Evolutionary conservation across 192 early-diverging fungal genomes (phyloP), one percentile per base, ranked within the genome.

Genomic region (Podila horticola): DNA sequence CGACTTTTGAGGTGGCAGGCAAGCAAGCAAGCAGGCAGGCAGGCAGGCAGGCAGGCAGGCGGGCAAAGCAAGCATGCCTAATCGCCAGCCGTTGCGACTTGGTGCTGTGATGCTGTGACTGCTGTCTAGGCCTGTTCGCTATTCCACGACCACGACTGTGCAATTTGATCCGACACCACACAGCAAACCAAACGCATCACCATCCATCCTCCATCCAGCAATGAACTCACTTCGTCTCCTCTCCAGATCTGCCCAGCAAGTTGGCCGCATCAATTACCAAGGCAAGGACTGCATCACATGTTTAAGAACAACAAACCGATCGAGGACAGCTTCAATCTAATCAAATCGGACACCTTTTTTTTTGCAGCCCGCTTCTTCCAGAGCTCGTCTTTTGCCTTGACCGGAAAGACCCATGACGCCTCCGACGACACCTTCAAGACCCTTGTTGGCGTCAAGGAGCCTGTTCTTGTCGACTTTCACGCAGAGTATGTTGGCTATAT

Each of bases 391-490:
- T n/a, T 71, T 29, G 29, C 61, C 22, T 30, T 71, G 63, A 82
- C 74, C 7, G 90, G 91, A 15, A 83, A 87, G 64, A 75, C 84
- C 11, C 62, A 92, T 45, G 89, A 91, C 82, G 91, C 86, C 8
- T 90, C 83, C 4, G 84, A 86, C 15, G 83, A 83, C 19, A 88
- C 85, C 45, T 94, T 95, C 77, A 81, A 88, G 26, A 61, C 71
- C 31, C 82, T 93, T 24, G 84, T 95, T 15, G 69, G 84, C n/a
- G 88, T 92, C 9, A 84, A 89, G 5, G 79, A 91, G 38, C 93
- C 93, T 3, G 88, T 92, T 17, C 69, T 96, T 49, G 95, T 96
- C 19, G 95, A 96, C 61, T 96, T 95, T 77, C 89, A 93, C 62
- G 93, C 93, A 65, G 74, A 88, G 92, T 94, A 84, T 83, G 87